A percentile compares a stretch with the other conserved stretches of the same genome.
phyloP scores from a whole-genome alignment of 2,329 filamentous ascomycete species.

The Elsinoe perseae region DNA sequence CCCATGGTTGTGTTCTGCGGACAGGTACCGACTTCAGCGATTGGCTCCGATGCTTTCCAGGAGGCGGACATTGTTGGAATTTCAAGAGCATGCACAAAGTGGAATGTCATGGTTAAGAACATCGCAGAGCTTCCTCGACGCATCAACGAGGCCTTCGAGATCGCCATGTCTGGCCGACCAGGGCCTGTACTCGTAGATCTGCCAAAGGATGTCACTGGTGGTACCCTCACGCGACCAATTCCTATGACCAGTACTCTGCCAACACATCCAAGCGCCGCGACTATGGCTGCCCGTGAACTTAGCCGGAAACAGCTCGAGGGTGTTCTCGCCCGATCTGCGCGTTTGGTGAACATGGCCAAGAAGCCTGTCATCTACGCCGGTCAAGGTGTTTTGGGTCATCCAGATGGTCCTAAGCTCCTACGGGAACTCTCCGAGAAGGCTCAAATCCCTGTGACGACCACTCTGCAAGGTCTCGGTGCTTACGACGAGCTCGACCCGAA shows the following conservation, averaged over 20 bases:
- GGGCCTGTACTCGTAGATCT: slow-evolving; percentile 93
- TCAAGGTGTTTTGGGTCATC: slow-evolving; percentile 73
- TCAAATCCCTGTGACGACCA: slow-evolving; percentile 89
- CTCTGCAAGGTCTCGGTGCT: slow-evolving; percentile 83
- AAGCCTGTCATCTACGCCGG: slow-evolving; percentile 94
- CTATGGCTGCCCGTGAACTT: slow-evolving; percentile 67
- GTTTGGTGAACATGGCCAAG: slow-evolving; percentile 80
- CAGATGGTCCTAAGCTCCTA: slow-evolving; percentile 70
- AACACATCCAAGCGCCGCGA: slow-evolving; percentile 76
- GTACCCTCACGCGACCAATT: slow-evolving; percentile 73
- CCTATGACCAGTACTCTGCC: slow-evolving; percentile 68
- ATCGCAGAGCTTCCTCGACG: slow-evolving; percentile 84
- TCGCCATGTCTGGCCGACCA: slow-evolving; percentile 86
- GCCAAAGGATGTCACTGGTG: slow-evolving; percentile 91
- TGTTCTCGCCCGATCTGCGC: slow-evolving; percentile 68
- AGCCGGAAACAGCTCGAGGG: slow-evolving; percentile 63
- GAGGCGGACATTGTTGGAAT: slow-evolving; percentile 94
- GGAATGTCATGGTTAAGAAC: slow-evolving; percentile 98
- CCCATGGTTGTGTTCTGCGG: slow-evolving; percentile 94
- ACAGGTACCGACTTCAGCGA: slow-evolving; percentile 81
- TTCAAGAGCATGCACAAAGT: slow-evolving; percentile 91
- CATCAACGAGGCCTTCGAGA: slow-evolving; percentile 98
- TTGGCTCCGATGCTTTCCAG: slow-evolving; percentile 94
- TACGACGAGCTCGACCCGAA: slow-evolving; percentile 92
- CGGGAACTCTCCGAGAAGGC: slow-evolving; percentile 85